These are phyloP conservation scores for Nitzschia sp. DNA, from an alignment of 108 stramenopile genomes.

Conservation along the genomic window DNA sequence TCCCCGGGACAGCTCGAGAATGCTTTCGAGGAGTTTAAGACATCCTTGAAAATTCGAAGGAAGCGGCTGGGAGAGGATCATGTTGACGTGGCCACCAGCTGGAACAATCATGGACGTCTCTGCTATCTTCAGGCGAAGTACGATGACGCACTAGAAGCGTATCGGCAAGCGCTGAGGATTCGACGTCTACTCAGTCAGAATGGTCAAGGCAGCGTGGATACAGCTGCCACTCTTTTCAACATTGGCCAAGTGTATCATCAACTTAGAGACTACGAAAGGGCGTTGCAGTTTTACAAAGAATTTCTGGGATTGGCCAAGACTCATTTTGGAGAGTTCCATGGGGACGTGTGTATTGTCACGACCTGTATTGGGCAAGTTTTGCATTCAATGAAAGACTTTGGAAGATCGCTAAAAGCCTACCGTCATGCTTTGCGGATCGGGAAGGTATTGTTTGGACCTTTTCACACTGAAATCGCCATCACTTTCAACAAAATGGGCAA, in stretches of 20 bases:
- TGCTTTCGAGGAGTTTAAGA: slow-evolving; percentile 28
- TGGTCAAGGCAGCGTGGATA: slow-evolving; percentile 46
- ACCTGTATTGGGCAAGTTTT: slow-evolving; percentile 60
- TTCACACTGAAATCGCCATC: slow-evolving; percentile 58
- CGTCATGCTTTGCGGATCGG: slow-evolving; percentile 43
- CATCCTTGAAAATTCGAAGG: slow-evolving; percentile 33
- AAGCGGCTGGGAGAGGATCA: slow-evolving; percentile 31
- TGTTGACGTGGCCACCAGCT: slow-evolving; percentile 52
- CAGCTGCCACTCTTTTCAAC: slow-evolving; percentile 63
- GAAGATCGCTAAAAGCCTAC: slow-evolving; percentile 37
- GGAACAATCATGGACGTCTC: slow-evolving; percentile 58
- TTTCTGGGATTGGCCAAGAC: slow-evolving; percentile 33
- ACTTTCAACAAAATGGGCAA: slow-evolving; percentile 64
- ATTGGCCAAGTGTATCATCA: slow-evolving; percentile 59
- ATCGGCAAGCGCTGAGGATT: slow-evolving; percentile 49
- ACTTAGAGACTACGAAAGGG: slow-evolving; percentile 36
- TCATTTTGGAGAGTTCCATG: slow-evolving; percentile 48
- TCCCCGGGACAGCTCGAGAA: slow-evolving; percentile 20
- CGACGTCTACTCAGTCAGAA: slow-evolving; percentile 23
- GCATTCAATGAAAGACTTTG: slow-evolving; percentile 49
- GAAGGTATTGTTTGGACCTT: slow-evolving; percentile 31
- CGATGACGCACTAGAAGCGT: slow-evolving; percentile 42
- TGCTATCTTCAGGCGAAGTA: slow-evolving; percentile 41
- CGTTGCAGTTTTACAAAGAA: slow-evolving; percentile 45
- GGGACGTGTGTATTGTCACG: slow-evolving; percentile 51